Percentiles rank a stretch among this genome's conserved stretches.
These are phyloP conservation scores for Forsythia suspensa DNA, from an alignment of 257 asterid species.

Conservation along the genomic window DNA sequence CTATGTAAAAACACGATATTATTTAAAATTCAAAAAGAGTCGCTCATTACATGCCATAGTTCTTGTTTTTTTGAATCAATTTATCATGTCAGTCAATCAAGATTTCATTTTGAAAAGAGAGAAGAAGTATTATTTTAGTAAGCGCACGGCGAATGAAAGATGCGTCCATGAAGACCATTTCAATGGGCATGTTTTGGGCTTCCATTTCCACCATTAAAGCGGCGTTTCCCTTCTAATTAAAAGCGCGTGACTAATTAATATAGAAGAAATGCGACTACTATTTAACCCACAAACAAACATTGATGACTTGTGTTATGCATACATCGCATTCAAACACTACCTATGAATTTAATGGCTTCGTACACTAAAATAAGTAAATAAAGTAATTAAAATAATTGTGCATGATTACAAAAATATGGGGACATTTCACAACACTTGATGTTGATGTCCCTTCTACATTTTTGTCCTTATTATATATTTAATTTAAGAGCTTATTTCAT, in stretches of 20 bases:
- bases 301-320: not conserved
- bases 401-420: conserved; percentile 16
- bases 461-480: not conserved
- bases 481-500: not conserved
- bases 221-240: not conserved
- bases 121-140: too few species aligned
- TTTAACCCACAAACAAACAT: not conserved
- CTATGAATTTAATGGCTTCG: not conserved
- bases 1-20: too few species aligned
- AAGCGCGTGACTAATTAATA: not conserved
- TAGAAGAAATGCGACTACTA: not conserved
- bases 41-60: too few species aligned
- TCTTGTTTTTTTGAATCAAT: too few species aligned
- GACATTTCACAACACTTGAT: conserved; percentile 15
- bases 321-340: not conserved
- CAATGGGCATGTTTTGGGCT: too few species aligned
- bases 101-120: too few species aligned
- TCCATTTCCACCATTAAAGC: not conserved
- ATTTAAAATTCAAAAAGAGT: too few species aligned
- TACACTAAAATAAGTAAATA: not conserved
- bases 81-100: too few species aligned
- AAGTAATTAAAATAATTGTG: conserved; percentile 6
- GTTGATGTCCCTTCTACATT: conserved; percentile 20
- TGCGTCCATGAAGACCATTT: too few species aligned
- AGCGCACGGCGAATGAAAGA: too few species aligned